A percentile compares a stretch with the other conserved stretches of the same genome.
Conservation (phyloP, 1,284 basidiomycete genomes). For the Rhodofomes roseus region DNA sequence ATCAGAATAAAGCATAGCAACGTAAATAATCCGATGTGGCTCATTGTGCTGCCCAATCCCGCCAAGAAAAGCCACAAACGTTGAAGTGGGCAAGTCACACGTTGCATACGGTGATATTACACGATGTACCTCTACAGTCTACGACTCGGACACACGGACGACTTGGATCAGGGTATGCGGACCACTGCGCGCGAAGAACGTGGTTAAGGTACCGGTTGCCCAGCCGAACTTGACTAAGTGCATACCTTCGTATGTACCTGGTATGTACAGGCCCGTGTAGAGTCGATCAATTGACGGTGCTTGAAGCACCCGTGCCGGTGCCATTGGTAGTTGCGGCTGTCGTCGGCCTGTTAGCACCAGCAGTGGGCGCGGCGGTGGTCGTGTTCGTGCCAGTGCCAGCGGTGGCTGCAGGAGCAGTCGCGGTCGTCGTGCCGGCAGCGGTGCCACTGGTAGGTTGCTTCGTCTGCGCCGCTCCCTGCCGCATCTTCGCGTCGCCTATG, state of each 20-base stretch:
- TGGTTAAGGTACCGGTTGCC: background rate
- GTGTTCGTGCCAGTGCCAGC: background rate
- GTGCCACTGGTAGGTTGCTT: background rate
- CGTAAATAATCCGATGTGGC: background rate
- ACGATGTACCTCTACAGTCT: background rate
- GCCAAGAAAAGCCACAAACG: too few species aligned
- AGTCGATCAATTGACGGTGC: background rate
- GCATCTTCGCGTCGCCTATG: constrained; percentile 13
- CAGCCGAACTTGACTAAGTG: too few species aligned
- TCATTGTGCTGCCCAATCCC: background rate
- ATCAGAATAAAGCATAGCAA: background rate
- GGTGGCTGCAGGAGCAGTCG: too few species aligned
- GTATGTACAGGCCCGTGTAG: too few species aligned
- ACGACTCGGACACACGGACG: background rate
- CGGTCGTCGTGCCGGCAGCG: background rate
- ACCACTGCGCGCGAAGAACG: background rate
- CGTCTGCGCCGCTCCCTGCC: constrained; percentile 11
- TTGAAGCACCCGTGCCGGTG: background rate
- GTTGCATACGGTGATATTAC: background rate
- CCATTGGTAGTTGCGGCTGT: background rate
- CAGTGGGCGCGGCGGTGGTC: background rate
- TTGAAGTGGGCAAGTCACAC: too few species aligned
- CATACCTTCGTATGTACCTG: too few species aligned
- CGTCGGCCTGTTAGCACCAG: background rate
- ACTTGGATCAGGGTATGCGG: background rate